These are phyloP conservation scores for Chytriomyces confervae DNA, from an alignment of 192 early-diverging fungal species.

Conservation along the genomic window DNA sequence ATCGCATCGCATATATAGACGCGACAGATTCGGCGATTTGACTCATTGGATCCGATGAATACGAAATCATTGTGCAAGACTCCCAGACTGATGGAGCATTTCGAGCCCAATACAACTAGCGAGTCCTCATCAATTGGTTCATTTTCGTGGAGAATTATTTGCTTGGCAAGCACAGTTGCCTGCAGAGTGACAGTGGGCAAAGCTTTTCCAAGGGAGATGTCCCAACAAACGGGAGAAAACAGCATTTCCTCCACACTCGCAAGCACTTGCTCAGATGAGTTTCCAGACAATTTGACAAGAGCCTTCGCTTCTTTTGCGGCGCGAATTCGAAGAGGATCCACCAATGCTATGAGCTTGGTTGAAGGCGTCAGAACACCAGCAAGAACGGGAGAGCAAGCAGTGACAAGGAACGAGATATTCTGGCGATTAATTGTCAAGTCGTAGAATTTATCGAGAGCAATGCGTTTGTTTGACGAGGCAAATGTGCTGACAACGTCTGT, in stretches of 20 bases:
- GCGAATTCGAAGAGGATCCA: neutral
- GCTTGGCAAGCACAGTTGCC: neutral
- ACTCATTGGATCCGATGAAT: neutral
- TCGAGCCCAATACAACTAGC: neutral
- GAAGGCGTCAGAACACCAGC: neutral
- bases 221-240: slow-evolving; percentile 39
- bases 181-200: neutral
- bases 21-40: neutral
- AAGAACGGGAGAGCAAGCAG: neutral
- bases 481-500: too few species aligned
- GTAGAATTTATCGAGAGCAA: too few species aligned
- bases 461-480: too few species aligned
- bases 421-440: too few species aligned
- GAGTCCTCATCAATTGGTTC: slow-evolving; percentile 5
- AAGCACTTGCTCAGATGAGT: neutral
- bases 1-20: neutral
- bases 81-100: neutral
- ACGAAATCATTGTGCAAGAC: neutral
- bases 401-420: neutral
- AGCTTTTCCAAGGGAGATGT: slow-evolving; percentile 42
- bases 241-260: slow-evolving; percentile 34
- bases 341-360: neutral
- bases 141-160: neutral
- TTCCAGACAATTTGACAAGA: slow-evolving; percentile 2
- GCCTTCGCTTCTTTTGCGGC: neutral